These are phyloP conservation scores for Dittrichia graveolens DNA, from an alignment of 129 eudicot genomes.

Conservation along the genomic window DNA sequence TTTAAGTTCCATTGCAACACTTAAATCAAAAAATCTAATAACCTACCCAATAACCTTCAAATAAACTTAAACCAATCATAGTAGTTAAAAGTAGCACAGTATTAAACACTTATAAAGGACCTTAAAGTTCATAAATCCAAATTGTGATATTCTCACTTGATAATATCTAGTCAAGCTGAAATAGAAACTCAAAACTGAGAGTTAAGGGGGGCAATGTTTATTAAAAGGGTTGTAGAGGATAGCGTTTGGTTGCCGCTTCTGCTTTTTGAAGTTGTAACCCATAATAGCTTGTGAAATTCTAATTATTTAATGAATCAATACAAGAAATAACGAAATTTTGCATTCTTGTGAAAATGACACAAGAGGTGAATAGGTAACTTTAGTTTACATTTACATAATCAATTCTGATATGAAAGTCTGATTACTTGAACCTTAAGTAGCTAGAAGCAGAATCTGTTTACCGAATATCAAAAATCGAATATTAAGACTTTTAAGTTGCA, in stretches of 20 bases:
- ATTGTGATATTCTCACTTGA: neutral
- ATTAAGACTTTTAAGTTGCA: neutral
- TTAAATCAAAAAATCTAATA: neutral
- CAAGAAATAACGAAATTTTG: neutral
- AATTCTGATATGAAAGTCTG: neutral
- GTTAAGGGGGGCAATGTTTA: neutral
- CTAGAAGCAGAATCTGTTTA: neutral
- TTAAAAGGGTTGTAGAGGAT: neutral
- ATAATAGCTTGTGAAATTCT: neutral
- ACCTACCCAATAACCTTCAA: slow-evolving; percentile 22
- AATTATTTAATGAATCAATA: neutral
- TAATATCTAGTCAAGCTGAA: neutral
- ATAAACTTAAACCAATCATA: neutral
- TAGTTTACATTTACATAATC: neutral
- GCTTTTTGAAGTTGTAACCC: neutral
- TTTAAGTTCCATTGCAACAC: slow-evolving; percentile 6
- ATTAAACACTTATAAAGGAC: neutral
- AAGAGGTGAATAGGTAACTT: neutral
- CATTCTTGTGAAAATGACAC: neutral
- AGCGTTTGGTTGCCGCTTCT: neutral
- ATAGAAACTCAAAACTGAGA: neutral
- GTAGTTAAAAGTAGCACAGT: neutral
- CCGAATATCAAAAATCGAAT: neutral
- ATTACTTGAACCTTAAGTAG: neutral
- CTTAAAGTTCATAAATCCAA: neutral